A percentile compares a stretch with the other conserved stretches of the same genome.
These are phyloP conservation scores for Boletus huronensis DNA, from an alignment of 768 basidiomycete species.

Conservation along the genomic window DNA sequence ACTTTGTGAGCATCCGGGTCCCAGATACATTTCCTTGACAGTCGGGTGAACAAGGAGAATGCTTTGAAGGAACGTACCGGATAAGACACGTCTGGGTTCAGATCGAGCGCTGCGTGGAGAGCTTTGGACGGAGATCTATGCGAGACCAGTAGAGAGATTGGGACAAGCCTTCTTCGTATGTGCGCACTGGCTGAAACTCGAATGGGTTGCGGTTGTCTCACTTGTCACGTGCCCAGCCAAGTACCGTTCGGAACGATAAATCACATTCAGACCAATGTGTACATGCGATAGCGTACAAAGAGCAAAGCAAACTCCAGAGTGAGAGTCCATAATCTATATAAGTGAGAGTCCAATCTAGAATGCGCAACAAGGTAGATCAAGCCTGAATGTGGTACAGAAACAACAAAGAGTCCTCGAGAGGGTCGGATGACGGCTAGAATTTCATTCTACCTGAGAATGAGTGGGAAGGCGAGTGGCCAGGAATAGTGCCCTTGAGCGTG, in stretches of 20 bases:
- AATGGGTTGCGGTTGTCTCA: background rate
- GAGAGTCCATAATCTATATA: constrained; percentile 31
- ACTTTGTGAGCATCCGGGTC: background rate
- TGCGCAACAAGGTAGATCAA: constrained; percentile 12
- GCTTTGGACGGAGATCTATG: constrained; percentile 14
- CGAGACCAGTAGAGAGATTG: background rate
- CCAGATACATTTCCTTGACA: background rate
- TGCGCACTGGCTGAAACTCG: background rate
- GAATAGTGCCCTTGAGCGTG: constrained; percentile 15
- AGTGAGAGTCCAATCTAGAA: constrained; percentile 22
- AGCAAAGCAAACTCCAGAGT: constrained; percentile 21
- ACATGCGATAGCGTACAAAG: constrained; percentile 24
- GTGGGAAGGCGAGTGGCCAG: constrained; percentile 15
- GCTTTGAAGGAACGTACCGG: background rate
- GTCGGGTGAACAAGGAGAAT: background rate
- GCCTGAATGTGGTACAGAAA: constrained; percentile 5
- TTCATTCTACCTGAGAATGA: constrained; percentile 29
- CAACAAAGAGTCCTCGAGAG: background rate
- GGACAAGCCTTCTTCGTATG: no score
- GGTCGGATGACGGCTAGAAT: constrained; percentile 4
- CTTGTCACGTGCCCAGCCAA: constrained; percentile 11
- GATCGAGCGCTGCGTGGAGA: background rate
- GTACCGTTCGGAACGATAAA: constrained; percentile 3
- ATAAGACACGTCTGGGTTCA: constrained; percentile 6
- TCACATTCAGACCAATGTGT: constrained; percentile 17